A percentile compares a stretch with the other conserved stretches of the same genome.
Evolutionary conservation across 139 green algal genomes (phyloP).

Genomic region (Klebsormidium nitens): DNA sequence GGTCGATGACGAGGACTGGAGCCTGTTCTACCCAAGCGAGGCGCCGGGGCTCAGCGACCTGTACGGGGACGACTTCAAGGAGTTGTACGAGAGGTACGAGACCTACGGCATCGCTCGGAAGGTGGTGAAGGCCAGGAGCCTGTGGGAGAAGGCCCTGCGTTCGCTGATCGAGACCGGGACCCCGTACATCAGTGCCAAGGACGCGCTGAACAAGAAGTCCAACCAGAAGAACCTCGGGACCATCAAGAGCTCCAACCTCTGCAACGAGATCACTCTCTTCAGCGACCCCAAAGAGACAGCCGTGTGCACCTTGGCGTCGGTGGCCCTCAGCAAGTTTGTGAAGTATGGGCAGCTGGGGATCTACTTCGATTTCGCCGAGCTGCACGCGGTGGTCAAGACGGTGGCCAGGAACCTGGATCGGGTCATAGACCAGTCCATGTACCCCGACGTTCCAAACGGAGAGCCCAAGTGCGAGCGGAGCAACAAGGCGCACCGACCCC

Average conservation of each 20-base stretch:
- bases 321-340: conserved; percentile 24
- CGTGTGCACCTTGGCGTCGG: conserved; percentile 44
- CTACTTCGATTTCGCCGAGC: conserved; percentile 23
- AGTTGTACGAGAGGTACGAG: conserved; percentile 65
- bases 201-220: conserved; percentile 42
- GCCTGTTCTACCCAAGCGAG: no score
- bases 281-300: conserved; percentile 12
- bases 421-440: no score
- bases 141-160: conserved; percentile 39
- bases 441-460: no score
- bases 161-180: conserved; percentile 43
- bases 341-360: no score
- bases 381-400: conserved; percentile 7
- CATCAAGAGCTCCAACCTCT: conserved; percentile 45
- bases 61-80: no score
- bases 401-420: conserved; percentile 35
- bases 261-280: conserved; percentile 42
- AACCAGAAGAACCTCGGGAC: conserved; percentile 46
- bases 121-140: conserved; percentile 6
- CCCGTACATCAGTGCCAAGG: conserved; percentile 47
- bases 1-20: no score
- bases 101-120: no score
- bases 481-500: no score
- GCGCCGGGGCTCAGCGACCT: no score
- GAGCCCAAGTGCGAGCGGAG: no score